Conservation (phyloP, 23 red algal species). For the Gracilariopsis chorda region DNA sequence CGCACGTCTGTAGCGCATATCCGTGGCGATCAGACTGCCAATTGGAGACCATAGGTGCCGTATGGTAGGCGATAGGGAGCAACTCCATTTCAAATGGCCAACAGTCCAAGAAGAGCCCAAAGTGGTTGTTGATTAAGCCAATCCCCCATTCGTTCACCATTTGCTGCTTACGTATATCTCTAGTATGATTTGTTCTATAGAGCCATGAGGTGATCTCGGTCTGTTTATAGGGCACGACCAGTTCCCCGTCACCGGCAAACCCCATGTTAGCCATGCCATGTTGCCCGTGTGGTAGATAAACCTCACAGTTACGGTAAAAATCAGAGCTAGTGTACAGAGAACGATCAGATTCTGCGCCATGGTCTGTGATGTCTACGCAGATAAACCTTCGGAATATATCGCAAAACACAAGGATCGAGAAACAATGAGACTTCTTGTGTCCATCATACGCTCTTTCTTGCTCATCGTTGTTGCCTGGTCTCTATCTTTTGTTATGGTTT, state of each 20-base stretch:
- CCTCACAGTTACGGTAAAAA: not conserved
- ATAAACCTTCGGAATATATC: not conserved
- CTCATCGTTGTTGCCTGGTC: not conserved
- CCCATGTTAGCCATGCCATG: constrained; percentile 46
- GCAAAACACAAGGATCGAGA: constrained; percentile 4
- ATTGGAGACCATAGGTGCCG: not conserved
- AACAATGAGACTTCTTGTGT: not conserved
- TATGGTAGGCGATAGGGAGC: not conserved
- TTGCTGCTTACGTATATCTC: not conserved
- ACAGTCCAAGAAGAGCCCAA: not conserved
- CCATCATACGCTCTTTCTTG: constrained; percentile 10
- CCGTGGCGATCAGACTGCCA: not conserved
- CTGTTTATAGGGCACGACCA: not conserved
- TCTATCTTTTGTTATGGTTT: not conserved
- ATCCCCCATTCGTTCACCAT: constrained; percentile 25
- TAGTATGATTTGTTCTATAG: not conserved
- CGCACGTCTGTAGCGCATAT: not conserved
- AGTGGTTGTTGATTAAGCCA: not conserved
- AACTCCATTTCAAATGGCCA: not conserved
- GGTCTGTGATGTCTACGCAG: not conserved
- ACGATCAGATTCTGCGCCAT: not conserved
- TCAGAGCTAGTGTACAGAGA: too few relatives aligned
- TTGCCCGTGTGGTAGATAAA: not conserved
- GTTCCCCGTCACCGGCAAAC: not conserved
- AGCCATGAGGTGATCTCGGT: not conserved